A percentile compares a stretch with the other conserved stretches of the same genome.
Evolutionary conservation across 805 yeast genomes (phyloP).

Genomic region (Yarrowia sp.): DNA sequence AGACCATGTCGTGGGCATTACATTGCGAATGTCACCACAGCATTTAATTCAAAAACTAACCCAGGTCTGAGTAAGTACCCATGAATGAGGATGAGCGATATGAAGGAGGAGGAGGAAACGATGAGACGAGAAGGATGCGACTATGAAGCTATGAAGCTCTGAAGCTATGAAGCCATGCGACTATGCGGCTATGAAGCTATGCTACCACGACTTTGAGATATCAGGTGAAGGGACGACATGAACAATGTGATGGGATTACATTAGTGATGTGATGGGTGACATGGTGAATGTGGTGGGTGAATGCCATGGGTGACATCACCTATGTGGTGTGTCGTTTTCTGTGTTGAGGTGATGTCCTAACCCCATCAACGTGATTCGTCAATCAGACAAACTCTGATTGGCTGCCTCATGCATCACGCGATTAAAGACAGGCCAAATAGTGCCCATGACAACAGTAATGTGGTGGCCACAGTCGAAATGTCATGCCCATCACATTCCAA

Average conservation of each 20-base stretch:
- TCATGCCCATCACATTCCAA: background rate
- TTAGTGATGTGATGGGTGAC: too few relatives aligned
- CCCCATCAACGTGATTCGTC: too few relatives aligned
- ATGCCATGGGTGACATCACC: background rate
- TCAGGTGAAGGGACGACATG: background rate
- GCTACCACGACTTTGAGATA: background rate
- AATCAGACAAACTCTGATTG: too few relatives aligned
- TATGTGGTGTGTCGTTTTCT: background rate
- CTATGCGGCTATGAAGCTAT: background rate
- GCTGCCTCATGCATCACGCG: too few relatives aligned
- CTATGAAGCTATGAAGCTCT: background rate
- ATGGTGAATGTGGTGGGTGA: background rate
- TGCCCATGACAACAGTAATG: too few relatives aligned
- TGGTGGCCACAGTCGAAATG: too few relatives aligned
- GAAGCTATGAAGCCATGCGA: too few relatives aligned
- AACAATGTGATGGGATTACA: background rate
- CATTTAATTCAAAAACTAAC: background rate
- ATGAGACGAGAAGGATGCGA: background rate
- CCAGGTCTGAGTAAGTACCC: conserved; percentile 42
- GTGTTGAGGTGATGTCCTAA: too few relatives aligned
- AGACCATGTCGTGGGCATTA: background rate
- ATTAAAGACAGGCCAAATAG: too few relatives aligned
- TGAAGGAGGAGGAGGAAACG: background rate
- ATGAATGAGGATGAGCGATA: background rate
- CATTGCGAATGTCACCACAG: background rate